Percentiles rank a stretch among this genome's conserved stretches.
Evolutionary conservation across 768 basidiomycete genomes (phyloP).

Genomic region (Suillus sp.): DNA sequence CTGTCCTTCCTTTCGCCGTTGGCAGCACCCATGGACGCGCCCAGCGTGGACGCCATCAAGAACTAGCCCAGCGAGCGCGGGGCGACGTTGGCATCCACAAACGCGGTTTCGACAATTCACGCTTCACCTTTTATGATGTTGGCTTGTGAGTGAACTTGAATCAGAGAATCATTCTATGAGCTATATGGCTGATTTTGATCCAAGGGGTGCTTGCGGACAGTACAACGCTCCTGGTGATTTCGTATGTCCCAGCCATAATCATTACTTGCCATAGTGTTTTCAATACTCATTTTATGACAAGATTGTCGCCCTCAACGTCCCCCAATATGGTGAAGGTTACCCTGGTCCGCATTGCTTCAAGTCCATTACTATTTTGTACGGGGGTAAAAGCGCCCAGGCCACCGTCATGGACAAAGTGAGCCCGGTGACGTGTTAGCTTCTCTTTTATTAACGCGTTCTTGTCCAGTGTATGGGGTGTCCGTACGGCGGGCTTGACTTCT

Average conservation of each 20-base stretch:
- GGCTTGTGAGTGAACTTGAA: constrained; percentile 42
- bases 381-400: constrained; percentile 56
- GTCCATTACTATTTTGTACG: constrained; percentile 56
- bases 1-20: constrained; percentile 36
- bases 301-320: constrained; percentile 32
- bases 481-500: constrained; percentile 67
- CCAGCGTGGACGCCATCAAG: constrained; percentile 41
- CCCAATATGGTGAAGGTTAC: constrained; percentile 57
- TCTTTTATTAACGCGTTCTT: constrained; percentile 7
- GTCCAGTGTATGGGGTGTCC: constrained; percentile 66
- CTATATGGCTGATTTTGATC: constrained; percentile 7
- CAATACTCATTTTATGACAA: constrained; percentile 38
- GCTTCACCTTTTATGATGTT: constrained; percentile 56
- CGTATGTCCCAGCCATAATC: constrained; percentile 30
- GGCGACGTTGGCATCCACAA: constrained; percentile 38
- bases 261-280: constrained; percentile 36
- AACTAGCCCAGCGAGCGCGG: constrained; percentile 46
- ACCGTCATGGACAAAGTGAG: constrained; percentile 61
- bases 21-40: constrained; percentile 25
- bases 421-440: too few relatives aligned
- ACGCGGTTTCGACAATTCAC: constrained; percentile 37
- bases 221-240: constrained; percentile 41
- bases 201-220: constrained; percentile 58
- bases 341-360: constrained; percentile 67
- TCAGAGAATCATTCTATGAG: constrained; percentile 12